Conservation (phyloP, 1,284 basidiomycete genomes). For the Paramarasmius palmivorus region DNA sequence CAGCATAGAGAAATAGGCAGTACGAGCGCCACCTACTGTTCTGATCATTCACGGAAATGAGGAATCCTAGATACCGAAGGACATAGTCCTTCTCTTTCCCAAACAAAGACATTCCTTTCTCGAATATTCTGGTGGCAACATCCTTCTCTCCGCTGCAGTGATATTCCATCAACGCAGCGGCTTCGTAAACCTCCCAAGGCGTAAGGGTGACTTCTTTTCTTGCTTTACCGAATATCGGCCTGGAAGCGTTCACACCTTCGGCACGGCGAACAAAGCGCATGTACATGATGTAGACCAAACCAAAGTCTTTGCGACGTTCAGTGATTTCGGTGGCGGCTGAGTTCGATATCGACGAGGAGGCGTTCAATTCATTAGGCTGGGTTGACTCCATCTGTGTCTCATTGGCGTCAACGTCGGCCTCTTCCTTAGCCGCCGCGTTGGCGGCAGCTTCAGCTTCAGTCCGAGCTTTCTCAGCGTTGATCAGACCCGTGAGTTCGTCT, state of each 20-base stretch:
- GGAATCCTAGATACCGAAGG: slow-evolving; percentile 86
- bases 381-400: neutral
- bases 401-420: slow-evolving; percentile 10
- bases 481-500: slow-evolving; percentile 53
- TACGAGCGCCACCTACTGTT: slow-evolving; percentile 66
- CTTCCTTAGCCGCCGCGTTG: neutral
- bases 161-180: slow-evolving; percentile 94
- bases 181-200: slow-evolving; percentile 94
- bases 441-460: slow-evolving; percentile 1
- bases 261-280: slow-evolving; percentile 91
- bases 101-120: slow-evolving; percentile 87
- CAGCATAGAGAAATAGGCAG: slow-evolving; percentile 1
- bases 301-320: slow-evolving; percentile 67
- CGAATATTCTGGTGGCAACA: slow-evolving; percentile 91
- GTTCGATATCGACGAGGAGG: slow-evolving; percentile 42
- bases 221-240: slow-evolving; percentile 83
- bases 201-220: slow-evolving; percentile 78
- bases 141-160: slow-evolving; percentile 86
- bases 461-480: slow-evolving; percentile 30
- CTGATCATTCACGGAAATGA: slow-evolving; percentile 94
- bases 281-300: slow-evolving; percentile 79
- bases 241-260: slow-evolving; percentile 77
- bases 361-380: slow-evolving; percentile 29
- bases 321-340: slow-evolving; percentile 44
- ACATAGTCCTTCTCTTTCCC: slow-evolving; percentile 86